Base-by-base conservation (phyloP, 73 alveolate species). In the Paramecium octaurelia region DNA sequence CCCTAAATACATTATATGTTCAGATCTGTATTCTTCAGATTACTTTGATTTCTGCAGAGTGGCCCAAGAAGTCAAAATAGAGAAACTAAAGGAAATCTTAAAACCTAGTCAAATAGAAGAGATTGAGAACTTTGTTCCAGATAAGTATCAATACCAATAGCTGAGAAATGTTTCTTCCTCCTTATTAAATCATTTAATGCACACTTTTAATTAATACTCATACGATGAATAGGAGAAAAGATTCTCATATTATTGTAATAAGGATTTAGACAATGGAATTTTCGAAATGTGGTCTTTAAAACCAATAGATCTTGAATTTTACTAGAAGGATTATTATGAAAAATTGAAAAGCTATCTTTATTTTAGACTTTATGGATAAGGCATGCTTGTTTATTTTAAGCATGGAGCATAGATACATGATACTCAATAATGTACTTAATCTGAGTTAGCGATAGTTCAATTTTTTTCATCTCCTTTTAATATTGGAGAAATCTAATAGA, bases 21-120 rank as follows among this genome's bases (percentile, higher is more conserved):
- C 88, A 10, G 88, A 75, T 40, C 36, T 75, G 3, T 75, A 75
- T 40, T 75, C 31, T 4, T 75, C 88, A 3, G 10, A 29, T 14
- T 54, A 54, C 21, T 75, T 36, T 75, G 88, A 75, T 35, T 75
- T 36, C 10, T 75, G 88, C 38, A 75, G 60, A 75, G 29, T 75
- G 4, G 88, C 88, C 3, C 23, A 75, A 36, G 88, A 75, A 75
- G 59, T 75, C 4, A 36, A 36, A 16, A 3, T 31, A 34, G 57
- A 75, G 11, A n/a, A 18, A 23, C 14, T 68, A 34, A 16, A 18
- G 7, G 11, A 35, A 68, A 35, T 29, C 11, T 68, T 54, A 54
- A 54, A 18, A 4, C 31, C 69, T 18, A 34, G 21, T 54, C 18
- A 54, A 68, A 35, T 68, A 6, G 85, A 34, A 35, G 54, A 48